phyloP scores from a whole-genome alignment of 1,284 basidiomycete species.

The Leccinum fallax region DNA sequence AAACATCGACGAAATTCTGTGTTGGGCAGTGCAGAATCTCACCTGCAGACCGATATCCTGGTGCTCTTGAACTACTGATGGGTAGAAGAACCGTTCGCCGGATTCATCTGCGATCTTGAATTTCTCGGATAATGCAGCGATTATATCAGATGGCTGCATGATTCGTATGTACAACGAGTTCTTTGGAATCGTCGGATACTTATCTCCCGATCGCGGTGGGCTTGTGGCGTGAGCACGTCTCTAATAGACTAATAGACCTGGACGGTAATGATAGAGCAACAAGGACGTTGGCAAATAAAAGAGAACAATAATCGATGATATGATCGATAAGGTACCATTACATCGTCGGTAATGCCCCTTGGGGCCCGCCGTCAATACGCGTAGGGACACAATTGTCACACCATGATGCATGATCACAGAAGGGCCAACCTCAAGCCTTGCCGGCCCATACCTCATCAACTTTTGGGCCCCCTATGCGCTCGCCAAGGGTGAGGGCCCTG shows the following conservation, averaged over 20 bases:
- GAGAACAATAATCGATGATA: too few relatives aligned
- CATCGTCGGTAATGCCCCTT: neutral
- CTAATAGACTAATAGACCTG: too few relatives aligned
- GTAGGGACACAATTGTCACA: neutral
- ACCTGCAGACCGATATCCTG: conserved; percentile 67
- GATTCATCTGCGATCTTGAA: conserved; percentile 65
- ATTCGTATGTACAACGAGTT: neutral
- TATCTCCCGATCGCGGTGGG: neutral
- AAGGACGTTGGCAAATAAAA: too few relatives aligned
- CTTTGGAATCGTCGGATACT: too few relatives aligned
- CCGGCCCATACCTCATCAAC: conserved; percentile 60
- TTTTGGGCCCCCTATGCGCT: conserved; percentile 41
- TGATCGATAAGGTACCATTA: neutral
- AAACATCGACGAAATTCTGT: neutral
- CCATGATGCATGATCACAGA: too few relatives aligned
- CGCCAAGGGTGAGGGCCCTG: conserved; percentile 37
- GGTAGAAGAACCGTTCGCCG: conserved; percentile 77
- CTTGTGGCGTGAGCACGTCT: conserved; percentile 13
- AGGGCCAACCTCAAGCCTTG: conserved; percentile 47
- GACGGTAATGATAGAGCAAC: neutral
- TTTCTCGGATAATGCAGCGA: conserved; percentile 56
- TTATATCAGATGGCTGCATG: conserved; percentile 50
- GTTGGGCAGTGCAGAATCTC: conserved; percentile 18
- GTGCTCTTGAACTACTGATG: conserved; percentile 64
- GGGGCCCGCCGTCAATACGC: neutral